These are phyloP conservation scores for Auricularia sp. DNA, from an alignment of 768 basidiomycete species.

Conservation along the genomic window DNA sequence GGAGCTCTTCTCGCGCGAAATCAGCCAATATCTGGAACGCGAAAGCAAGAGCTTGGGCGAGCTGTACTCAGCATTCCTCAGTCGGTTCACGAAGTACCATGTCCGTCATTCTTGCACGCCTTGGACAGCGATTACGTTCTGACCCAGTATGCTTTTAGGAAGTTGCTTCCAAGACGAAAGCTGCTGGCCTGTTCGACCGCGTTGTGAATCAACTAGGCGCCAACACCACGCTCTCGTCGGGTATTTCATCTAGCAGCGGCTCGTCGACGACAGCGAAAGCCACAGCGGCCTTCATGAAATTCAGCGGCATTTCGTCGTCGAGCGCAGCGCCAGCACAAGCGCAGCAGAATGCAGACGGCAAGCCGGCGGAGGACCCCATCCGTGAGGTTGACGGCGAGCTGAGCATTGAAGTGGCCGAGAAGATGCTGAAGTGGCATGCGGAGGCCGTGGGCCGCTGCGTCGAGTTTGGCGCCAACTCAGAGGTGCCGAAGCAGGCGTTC, in stretches of 20 bases:
- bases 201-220: slow-evolving; percentile 82
- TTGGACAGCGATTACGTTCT: neutral
- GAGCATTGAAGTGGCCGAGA: slow-evolving; percentile 67
- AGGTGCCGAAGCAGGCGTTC: slow-evolving; percentile 89
- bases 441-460: slow-evolving; percentile 92
- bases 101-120: slow-evolving; percentile 37
- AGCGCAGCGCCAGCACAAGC: slow-evolving; percentile 20
- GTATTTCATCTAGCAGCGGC: slow-evolving; percentile 47
- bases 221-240: slow-evolving; percentile 38
- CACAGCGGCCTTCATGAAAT: slow-evolving; percentile 80
- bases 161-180: slow-evolving; percentile 54
- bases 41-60: slow-evolving; percentile 77
- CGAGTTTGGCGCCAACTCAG: slow-evolving; percentile 70
- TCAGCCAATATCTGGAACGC: slow-evolving; percentile 80
- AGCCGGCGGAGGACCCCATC: slow-evolving; percentile 53
- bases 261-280: slow-evolving; percentile 66
- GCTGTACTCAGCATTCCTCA: slow-evolving; percentile 63
- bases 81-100: slow-evolving; percentile 78
- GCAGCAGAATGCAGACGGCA: slow-evolving; percentile 36
- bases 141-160: slow-evolving; percentile 24
- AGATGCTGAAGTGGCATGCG: slow-evolving; percentile 95
- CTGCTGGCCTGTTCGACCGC: slow-evolving; percentile 73
- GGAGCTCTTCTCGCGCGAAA: slow-evolving; percentile 90
- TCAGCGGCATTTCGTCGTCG: slow-evolving; percentile 53
- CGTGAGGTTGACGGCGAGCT: slow-evolving; percentile 77